A percentile compares a stretch with the other conserved stretches of the same genome.
These are phyloP conservation scores for Aspergillus novofumigatus DNA, from an alignment of 2,329 filamentous ascomycete genomes.

Conservation along the genomic window DNA sequence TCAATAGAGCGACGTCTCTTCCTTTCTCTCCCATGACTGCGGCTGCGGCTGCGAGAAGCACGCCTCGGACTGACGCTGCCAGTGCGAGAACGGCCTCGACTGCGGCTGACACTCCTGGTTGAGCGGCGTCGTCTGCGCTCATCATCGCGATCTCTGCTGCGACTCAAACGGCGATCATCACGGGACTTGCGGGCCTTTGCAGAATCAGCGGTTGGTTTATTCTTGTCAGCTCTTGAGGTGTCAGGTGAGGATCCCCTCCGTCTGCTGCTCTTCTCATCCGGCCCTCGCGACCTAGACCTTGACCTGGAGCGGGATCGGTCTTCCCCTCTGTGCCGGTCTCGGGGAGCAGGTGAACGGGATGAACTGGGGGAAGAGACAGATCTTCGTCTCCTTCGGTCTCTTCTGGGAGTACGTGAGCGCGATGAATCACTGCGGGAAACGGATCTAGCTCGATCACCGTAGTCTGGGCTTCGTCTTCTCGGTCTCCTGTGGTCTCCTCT, in stretches of 20 bases:
- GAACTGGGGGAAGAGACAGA: conserved; percentile 37
- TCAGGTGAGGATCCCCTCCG: conserved; percentile 43
- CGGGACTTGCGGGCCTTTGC: conserved; percentile 42
- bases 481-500: conserved; percentile 32
- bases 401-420: conserved; percentile 55
- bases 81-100: conserved; percentile 13
- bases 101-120: conserved; percentile 26
- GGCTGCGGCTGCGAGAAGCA: conserved; percentile 21
- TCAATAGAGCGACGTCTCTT: conserved; percentile 44
- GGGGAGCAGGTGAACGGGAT: conserved; percentile 32
- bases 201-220: conserved; percentile 48
- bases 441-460: conserved; percentile 48
- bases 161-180: conserved; percentile 41
- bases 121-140: conserved; percentile 26
- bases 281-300: conserved; percentile 28
- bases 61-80: not conserved
- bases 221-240: conserved; percentile 39
- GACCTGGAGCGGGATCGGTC: conserved; percentile 35
- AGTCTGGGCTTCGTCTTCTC: conserved; percentile 36
- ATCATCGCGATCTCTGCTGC: conserved; percentile 29
- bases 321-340: conserved; percentile 29
- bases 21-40: conserved; percentile 27
- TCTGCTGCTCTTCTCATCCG: conserved; percentile 28
- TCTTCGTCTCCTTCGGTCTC: conserved; percentile 39
- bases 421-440: conserved; percentile 45